Conservation (phyloP, 2,329 filamentous ascomycete genomes). For the Plenodomus tracheiphilus region DNA sequence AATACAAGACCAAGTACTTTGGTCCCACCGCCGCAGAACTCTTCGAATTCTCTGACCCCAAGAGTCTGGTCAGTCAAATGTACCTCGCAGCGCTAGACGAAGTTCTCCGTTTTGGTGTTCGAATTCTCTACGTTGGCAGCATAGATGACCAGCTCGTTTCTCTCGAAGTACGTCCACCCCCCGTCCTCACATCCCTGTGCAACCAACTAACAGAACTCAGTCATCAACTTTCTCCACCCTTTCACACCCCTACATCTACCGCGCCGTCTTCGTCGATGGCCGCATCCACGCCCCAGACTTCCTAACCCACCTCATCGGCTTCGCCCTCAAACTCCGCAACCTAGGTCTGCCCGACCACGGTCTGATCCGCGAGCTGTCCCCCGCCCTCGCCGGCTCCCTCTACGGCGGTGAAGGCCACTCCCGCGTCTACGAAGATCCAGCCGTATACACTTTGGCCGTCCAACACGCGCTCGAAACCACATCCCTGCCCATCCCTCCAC, state of each 20-base stretch:
- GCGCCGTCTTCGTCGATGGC: conserved; percentile 94
- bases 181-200: background rate
- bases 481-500: conserved; percentile 32
- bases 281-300: conserved; percentile 92
- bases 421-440: conserved; percentile 84
- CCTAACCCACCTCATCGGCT: conserved; percentile 88
- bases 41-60: conserved; percentile 86
- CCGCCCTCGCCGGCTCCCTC: conserved; percentile 84
- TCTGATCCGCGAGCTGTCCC: conserved; percentile 84
- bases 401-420: conserved; percentile 94
- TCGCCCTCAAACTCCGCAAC: conserved; percentile 91
- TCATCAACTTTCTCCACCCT: conserved; percentile 86
- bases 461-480: conserved; percentile 54
- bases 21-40: conserved; percentile 91
- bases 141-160: conserved; percentile 97
- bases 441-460: conserved; percentile 71
- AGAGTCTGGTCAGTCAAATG: conserved; percentile 78
- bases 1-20: conserved; percentile 87
- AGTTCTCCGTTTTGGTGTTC: conserved; percentile 76
- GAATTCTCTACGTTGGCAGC: conserved; percentile 86
- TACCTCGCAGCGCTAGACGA: conserved; percentile 76
- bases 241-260: conserved; percentile 88
- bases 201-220: conserved; percentile 55
- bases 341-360: conserved; percentile 92
- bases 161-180: conserved; percentile 67